Evolutionary conservation across 192 early-diverging fungal genomes (phyloP), one percentile per base, ranked within the genome.

Genomic region (Podila epicladia): DNA sequence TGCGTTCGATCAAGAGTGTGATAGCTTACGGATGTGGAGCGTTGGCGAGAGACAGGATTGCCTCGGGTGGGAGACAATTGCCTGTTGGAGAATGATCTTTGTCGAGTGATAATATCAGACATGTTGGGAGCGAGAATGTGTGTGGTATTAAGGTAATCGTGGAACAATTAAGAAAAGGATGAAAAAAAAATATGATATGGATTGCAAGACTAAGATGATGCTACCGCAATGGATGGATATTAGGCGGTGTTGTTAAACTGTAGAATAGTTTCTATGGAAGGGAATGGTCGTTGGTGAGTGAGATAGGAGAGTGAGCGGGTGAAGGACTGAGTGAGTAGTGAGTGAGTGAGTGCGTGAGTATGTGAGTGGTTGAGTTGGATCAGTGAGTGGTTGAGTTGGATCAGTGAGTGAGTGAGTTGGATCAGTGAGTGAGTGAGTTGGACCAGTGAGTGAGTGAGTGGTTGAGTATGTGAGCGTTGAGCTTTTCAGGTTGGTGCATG

Each of bases 11-110:
- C 22, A 24, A 33, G 17, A 15, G 17, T 19, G 12, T 33, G 51
- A 48, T 57, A 58, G 51, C 66, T 68, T 75, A 75, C 74, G 35
- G 74, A 69, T 38, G 41, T 61, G 45, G 74, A 75, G 57, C 74
- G 74, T 62, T 75, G 66, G 37, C 66, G 74, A 20, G 17, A 55
- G 32, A 63, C 26, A 22, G 72, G 31, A 20, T 60, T 35, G n/a
- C 9, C 17, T n/a, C 17, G 5, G 35, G 73, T 38, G 8, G 48
- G 13, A 19, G 65, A 45, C 6, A 64, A 59, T 12, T 49, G 58
- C 41, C 33, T 60, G 17, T 75, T 67, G 37, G 59, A 58, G 8
- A 41, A 22, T 11, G 67, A 58, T 35, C 66, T 48, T 17, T 75
- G 66, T 24, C 67, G 67, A n/a, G 62, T 61, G 53, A 26, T 26